Conservation (phyloP, 129 eudicot genomes). For the Centella asiatica region DNA sequence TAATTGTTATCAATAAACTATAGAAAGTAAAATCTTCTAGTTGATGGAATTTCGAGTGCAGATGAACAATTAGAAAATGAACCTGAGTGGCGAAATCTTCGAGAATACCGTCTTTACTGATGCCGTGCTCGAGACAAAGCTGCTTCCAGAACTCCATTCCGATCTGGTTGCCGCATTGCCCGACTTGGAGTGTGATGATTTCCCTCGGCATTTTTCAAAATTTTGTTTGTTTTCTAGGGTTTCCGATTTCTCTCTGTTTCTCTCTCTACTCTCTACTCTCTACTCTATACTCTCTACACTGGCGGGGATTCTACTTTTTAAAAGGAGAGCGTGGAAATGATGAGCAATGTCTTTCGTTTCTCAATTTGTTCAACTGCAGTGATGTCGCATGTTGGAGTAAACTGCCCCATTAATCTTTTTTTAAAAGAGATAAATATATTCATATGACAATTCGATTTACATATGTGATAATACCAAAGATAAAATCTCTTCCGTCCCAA, state of each 20-base stretch:
- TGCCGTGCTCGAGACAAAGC: constrained; percentile 95
- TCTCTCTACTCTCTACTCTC: background rate
- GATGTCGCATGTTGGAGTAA: too few relatives aligned
- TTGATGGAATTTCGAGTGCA: too few relatives aligned
- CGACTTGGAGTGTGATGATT: constrained; percentile 90
- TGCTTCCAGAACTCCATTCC: constrained; percentile 99
- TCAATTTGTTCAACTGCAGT: too few relatives aligned
- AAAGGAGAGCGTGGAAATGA: background rate
- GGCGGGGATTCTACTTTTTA: background rate
- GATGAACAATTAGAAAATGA: background rate
- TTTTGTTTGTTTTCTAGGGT: constrained; percentile 1
- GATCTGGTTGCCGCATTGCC: constrained; percentile 99
- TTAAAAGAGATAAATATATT: too few relatives aligned
- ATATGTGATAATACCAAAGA: too few relatives aligned
- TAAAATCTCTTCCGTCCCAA: too few relatives aligned
- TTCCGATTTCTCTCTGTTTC: too few relatives aligned
- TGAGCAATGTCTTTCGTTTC: background rate
- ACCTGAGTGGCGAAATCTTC: constrained; percentile 99
- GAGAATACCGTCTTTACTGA: constrained; percentile 94
- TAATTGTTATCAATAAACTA: background rate
- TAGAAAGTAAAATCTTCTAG: too few relatives aligned
- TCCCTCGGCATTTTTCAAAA: constrained; percentile 68
- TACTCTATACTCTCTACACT: background rate
- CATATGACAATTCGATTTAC: too few relatives aligned
- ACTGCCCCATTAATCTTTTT: too few relatives aligned